Conservation (phyloP, 148 eudicot species). For the Rhododendron henanense region DNA sequence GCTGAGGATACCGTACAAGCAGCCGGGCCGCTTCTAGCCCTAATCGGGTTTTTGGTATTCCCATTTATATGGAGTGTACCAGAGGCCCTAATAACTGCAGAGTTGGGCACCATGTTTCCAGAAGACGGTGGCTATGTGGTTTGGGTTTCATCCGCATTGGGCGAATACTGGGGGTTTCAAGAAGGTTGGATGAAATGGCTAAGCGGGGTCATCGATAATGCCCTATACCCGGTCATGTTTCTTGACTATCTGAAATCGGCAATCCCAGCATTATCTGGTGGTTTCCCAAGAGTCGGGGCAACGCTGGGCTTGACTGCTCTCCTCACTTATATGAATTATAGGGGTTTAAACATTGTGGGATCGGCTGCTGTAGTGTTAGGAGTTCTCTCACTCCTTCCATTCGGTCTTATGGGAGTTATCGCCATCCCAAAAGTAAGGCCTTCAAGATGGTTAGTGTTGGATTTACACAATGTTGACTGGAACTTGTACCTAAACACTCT, state of each 20-base stretch:
- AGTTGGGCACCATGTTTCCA: constrained; percentile 21
- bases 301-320: constrained; percentile 1
- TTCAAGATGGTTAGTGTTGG: constrained; percentile 8
- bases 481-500: constrained; percentile 11
- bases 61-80: constrained; percentile 18
- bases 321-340: constrained; percentile 10
- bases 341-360: constrained; percentile 10
- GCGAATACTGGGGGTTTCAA: constrained; percentile 17
- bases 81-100: constrained; percentile 20
- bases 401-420: constrained; percentile 2
- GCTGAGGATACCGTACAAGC: constrained; percentile 12
- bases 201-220: constrained; percentile 13
- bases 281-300: neutral
- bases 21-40: constrained; percentile 20
- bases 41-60: constrained; percentile 14
- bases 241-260: neutral
- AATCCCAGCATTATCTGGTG: neutral
- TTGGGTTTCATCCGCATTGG: constrained; percentile 21
- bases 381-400: constrained; percentile 5
- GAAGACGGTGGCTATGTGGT: constrained; percentile 17
- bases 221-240: constrained; percentile 10
- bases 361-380: constrained; percentile 9
- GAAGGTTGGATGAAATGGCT: constrained; percentile 25
- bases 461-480: constrained; percentile 9
- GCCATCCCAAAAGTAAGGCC: constrained; percentile 6